Evolutionary conservation across 768 basidiomycete species (phyloP).

Genomic region (Phallus indusiatus): DNA sequence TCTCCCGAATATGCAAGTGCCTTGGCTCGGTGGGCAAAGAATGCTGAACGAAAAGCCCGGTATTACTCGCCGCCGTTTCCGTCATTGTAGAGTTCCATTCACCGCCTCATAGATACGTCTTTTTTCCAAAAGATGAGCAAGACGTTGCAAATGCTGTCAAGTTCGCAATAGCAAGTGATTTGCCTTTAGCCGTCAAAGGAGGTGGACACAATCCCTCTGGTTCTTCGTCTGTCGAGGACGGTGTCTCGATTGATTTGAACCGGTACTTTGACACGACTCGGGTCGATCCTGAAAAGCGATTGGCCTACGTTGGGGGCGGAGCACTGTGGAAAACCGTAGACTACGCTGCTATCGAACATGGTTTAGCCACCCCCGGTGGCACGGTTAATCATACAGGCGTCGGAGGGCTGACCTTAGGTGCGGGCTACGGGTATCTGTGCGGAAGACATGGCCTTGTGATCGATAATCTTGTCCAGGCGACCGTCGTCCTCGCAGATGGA

Average conservation of each 20-base stretch:
- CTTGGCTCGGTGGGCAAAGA: slow-evolving; percentile 14
- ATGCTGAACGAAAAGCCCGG: slow-evolving; percentile 11
- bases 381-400: slow-evolving; percentile 14
- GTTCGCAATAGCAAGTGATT: slow-evolving; percentile 11
- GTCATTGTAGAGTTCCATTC: background rate
- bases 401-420: slow-evolving; percentile 35
- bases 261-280: slow-evolving; percentile 19
- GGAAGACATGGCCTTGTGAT: slow-evolving; percentile 18
- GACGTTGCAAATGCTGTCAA: slow-evolving; percentile 15
- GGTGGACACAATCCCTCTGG: slow-evolving; percentile 25
- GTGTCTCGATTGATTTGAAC: slow-evolving; percentile 25
- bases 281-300: slow-evolving; percentile 19
- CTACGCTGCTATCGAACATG: slow-evolving; percentile 14
- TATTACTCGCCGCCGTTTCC: background rate
- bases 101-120: background rate
- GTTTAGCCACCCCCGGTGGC: slow-evolving; percentile 14
- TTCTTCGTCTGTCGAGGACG: slow-evolving; percentile 23
- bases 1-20: slow-evolving; percentile 12
- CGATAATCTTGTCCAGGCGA: slow-evolving; percentile 18
- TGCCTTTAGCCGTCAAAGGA: slow-evolving; percentile 20
- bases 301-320: slow-evolving; percentile 23
- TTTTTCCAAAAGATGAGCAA: slow-evolving; percentile 14
- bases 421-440: slow-evolving; percentile 45
- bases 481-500: slow-evolving; percentile 16
- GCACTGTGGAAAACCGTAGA: slow-evolving; percentile 21